Base-by-base conservation (phyloP, 331 rosid species). In the Cydonia oblonga region DNA sequence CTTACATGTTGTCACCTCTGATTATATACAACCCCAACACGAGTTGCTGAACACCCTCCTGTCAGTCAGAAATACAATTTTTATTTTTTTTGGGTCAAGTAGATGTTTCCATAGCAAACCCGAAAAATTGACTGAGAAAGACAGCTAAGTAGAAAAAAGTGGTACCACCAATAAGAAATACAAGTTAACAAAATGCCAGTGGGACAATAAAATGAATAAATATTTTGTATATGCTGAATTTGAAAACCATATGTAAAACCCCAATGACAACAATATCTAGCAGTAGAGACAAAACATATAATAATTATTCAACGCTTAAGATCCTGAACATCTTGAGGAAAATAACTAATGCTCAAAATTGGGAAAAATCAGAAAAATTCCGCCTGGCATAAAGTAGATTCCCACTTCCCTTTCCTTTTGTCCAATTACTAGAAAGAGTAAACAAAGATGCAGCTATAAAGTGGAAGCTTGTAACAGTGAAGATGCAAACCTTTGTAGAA, bases 1-100 rank as follows among this genome's bases (percentile, higher is more conserved):
- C 76, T 77, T 89, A 95, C 99, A 95, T 95, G 87, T 95, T 95
- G 84, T 95, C 99, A 60, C 99, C 99, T 83, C 99, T 87, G 49
- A 95, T 89, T 81, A 95, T 95, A 78, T 95, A 91, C 78, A 95
- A 78, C 22, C 99, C 99, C 69, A 91, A 80, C 75, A 91, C 99
- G 71, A 95, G 96, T 79, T 91, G 96, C 74, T 95, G 97, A 66
- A 95, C 99, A 33, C 99, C 99, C 84, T 91, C 99, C 99, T 95
- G 96, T 16, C 20, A 0, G 54, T 49, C 54, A 16, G 4, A 49
- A 16, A 49, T 49, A 49, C 20, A 6, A 46, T 1, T 1, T 42
- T 29, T 29, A 5, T 1, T 33, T 7, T 7, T 46, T 46, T 46
- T 46, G 53, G 53, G 53, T 46, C 53, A 46, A 46, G 53, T 46